Conservation (phyloP, 805 yeast genomes). For the Kregervanrija delftensis region DNA sequence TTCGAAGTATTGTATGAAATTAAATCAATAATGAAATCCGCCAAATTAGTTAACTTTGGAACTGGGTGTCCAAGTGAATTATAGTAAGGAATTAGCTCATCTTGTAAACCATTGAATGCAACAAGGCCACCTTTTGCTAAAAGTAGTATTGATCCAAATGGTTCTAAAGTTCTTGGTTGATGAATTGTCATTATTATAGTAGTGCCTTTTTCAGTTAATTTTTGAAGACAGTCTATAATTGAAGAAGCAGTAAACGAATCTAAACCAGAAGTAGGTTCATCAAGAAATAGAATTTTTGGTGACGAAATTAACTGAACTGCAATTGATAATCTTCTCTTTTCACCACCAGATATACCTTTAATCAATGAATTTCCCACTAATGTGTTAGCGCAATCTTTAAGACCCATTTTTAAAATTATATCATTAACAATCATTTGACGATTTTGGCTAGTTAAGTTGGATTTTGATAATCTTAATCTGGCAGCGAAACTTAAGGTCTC, state of each 20-base stretch:
- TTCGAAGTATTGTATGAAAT: constrained; percentile 51
- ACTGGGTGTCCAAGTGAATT: constrained; percentile 42
- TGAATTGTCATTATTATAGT: constrained; percentile 75
- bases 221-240: constrained; percentile 52
- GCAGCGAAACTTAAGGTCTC: constrained; percentile 77
- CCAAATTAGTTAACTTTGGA: constrained; percentile 59
- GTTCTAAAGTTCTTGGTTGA: constrained; percentile 66
- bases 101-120: constrained; percentile 57
- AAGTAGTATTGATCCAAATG: constrained; percentile 65
- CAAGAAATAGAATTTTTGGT: constrained; percentile 66
- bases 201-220: constrained; percentile 51
- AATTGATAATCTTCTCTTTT: constrained; percentile 76
- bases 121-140: constrained; percentile 69
- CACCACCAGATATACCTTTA: constrained; percentile 73
- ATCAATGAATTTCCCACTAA: constrained; percentile 53
- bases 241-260: constrained; percentile 74
- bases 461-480: constrained; percentile 47
- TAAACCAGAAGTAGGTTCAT: constrained; percentile 87
- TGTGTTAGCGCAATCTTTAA: constrained; percentile 70
- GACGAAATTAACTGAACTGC: constrained; percentile 70
- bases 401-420: constrained; percentile 60
- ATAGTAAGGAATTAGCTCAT: constrained; percentile 42
- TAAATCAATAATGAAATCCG: constrained; percentile 68
- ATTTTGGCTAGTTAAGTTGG: constrained; percentile 29
- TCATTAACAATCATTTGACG: constrained; percentile 43